These are phyloP conservation scores for Yarrowia osloensis DNA, from an alignment of 805 yeast species.

Conservation along the genomic window DNA sequence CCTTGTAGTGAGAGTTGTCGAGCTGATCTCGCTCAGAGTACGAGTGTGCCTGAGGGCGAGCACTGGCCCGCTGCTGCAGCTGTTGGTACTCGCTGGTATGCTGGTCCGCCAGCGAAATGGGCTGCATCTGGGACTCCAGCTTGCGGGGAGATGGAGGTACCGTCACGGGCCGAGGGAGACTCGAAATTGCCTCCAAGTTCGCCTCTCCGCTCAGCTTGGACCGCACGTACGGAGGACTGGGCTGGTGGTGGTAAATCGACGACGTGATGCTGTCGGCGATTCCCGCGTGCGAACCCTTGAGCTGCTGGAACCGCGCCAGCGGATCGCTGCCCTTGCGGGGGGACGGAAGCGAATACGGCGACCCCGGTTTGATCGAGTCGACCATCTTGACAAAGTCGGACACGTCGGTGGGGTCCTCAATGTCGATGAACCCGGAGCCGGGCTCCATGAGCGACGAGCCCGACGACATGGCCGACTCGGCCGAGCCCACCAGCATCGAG, in stretches of 20 bases:
- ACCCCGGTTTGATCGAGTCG: slow-evolving; percentile 61
- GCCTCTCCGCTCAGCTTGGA: slow-evolving; percentile 9
- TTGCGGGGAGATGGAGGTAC: slow-evolving; percentile 23
- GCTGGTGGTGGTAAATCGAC: slow-evolving; percentile 34
- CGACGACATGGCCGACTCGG: slow-evolving; percentile 36
- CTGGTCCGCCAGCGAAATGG: slow-evolving; percentile 30
- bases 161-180: background rate
- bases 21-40: slow-evolving; percentile 23
- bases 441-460: slow-evolving; percentile 40
- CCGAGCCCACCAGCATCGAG: slow-evolving; percentile 43
- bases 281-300: slow-evolving; percentile 41
- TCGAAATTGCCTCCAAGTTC: background rate
- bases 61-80: slow-evolving; percentile 28
- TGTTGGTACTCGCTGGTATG: slow-evolving; percentile 24
- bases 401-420: slow-evolving; percentile 44
- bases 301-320: slow-evolving; percentile 42
- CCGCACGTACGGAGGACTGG: slow-evolving; percentile 28
- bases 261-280: slow-evolving; percentile 44
- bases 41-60: slow-evolving; percentile 12
- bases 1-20: slow-evolving; percentile 30
- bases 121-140: background rate
- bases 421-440: slow-evolving; percentile 50
- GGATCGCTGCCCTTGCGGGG: slow-evolving; percentile 34
- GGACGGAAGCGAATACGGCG: slow-evolving; percentile 37
- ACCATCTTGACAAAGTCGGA: slow-evolving; percentile 71